These are phyloP conservation scores for Phytopythium vexans DNA, from an alignment of 352 stramenopile genomes.

Conservation along the genomic window DNA sequence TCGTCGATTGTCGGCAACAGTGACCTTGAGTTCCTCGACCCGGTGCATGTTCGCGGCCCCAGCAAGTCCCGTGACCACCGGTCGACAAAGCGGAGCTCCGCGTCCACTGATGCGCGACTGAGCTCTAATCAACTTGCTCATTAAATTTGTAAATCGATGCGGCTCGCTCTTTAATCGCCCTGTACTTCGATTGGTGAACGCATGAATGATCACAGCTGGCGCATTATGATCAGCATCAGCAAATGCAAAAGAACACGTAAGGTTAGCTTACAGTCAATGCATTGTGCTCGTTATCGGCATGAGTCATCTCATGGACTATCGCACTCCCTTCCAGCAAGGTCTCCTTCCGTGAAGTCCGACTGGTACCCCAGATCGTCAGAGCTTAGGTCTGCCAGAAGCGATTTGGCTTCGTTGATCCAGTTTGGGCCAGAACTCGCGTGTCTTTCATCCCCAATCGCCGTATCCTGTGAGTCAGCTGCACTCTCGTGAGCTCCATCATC, in stretches of 20 bases:
- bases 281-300: too few species aligned
- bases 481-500: neutral
- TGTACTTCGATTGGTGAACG: too few species aligned
- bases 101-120: neutral
- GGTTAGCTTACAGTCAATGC: too few species aligned
- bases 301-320: too few species aligned
- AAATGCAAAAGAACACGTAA: too few species aligned
- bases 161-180: neutral
- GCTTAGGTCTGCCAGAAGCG: neutral
- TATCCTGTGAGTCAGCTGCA: too few species aligned
- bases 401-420: too few species aligned
- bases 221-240: too few species aligned
- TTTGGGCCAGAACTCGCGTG: too few species aligned
- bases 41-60: conserved; percentile 33
- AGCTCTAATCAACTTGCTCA: conserved; percentile 12
- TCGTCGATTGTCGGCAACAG: conserved; percentile 18
- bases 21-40: conserved; percentile 53
- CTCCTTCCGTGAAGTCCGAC: conserved; percentile 22
- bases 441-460: too few species aligned
- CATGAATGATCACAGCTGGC: too few species aligned
- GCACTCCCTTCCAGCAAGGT: neutral
- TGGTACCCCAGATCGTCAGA: conserved; percentile 13
- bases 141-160: conserved; percentile 5
- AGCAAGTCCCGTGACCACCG: conserved; percentile 17
- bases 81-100: conserved; percentile 9